Conservation (phyloP, 805 yeast genomes). For the Cyberlindnera bimundalis region DNA sequence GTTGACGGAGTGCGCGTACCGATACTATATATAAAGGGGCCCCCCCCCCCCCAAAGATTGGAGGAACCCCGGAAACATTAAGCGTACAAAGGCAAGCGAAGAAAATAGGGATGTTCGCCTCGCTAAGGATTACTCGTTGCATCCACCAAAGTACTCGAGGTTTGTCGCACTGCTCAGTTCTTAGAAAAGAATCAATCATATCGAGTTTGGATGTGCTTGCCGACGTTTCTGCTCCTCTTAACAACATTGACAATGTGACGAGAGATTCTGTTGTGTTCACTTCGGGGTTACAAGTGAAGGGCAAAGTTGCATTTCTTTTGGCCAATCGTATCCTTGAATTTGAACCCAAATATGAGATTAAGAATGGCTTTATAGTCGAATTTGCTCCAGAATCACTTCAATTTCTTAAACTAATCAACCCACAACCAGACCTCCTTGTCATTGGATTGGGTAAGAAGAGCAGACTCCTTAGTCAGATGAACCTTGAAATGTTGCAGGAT, state of each 20-base stretch:
- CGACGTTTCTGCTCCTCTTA: conserved; percentile 41
- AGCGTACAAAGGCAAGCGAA: too few relatives aligned
- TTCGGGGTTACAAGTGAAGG: conserved; percentile 44
- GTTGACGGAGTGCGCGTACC: too few relatives aligned
- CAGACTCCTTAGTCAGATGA: conserved; percentile 57
- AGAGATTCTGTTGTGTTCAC: conserved; percentile 58
- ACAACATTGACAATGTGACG: conserved; percentile 49
- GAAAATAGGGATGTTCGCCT: too few relatives aligned
- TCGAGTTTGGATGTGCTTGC: conserved; percentile 45
- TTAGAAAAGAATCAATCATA: conserved; percentile 22
- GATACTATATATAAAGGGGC: too few relatives aligned
- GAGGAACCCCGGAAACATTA: too few relatives aligned
- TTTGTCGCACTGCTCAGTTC: too few relatives aligned
- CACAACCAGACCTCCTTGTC: conserved; percentile 73
- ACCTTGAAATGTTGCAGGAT: conserved; percentile 44
- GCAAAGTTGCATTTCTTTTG: conserved; percentile 45
- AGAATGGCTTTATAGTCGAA: conserved; percentile 51
- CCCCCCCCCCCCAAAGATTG: too few relatives aligned
- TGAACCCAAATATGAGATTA: conserved; percentile 35
- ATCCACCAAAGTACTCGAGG: too few relatives aligned
- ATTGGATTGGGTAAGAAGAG: conserved; percentile 67
- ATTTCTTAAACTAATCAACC: conserved; percentile 55
- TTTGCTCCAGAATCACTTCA: conserved; percentile 43
- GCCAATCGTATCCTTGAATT: conserved; percentile 62
- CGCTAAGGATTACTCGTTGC: too few relatives aligned